Evolutionary conservation across 2,329 filamentous ascomycete species (phyloP).

Genomic region (Exophiala sideris): DNA sequence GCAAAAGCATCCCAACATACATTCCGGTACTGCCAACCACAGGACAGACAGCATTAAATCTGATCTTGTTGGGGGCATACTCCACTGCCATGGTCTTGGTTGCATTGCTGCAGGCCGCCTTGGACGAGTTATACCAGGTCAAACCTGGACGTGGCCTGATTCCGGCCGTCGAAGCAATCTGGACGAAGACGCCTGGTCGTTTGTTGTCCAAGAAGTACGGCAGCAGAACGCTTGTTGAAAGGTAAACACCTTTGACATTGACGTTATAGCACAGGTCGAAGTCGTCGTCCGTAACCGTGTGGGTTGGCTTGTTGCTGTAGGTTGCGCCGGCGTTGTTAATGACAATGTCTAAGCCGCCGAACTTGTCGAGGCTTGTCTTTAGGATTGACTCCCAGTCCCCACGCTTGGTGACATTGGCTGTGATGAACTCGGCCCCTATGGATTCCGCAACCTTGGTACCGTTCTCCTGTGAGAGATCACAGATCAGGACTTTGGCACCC

Average conservation of each 20-base stretch:
- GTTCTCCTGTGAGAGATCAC: slow-evolving; percentile 21
- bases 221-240: slow-evolving; percentile 23
- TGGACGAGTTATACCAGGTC: slow-evolving; percentile 54
- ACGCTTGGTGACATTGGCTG: slow-evolving; percentile 24
- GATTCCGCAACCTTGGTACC: slow-evolving; percentile 20
- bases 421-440: slow-evolving; percentile 19
- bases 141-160: slow-evolving; percentile 24
- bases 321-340: slow-evolving; percentile 53
- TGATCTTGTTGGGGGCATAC: slow-evolving; percentile 68
- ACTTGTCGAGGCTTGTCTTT: slow-evolving; percentile 38
- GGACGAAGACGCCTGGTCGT: slow-evolving; percentile 21
- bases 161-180: slow-evolving; percentile 24
- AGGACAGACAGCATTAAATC: slow-evolving; percentile 69
- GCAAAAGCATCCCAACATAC: slow-evolving; percentile 31
- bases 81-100: slow-evolving; percentile 69
- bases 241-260: slow-evolving; percentile 34
- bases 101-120: slow-evolving; percentile 62
- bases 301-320: slow-evolving; percentile 41
- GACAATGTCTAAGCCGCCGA: slow-evolving; percentile 49
- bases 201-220: slow-evolving; percentile 24
- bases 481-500: slow-evolving; percentile 39
- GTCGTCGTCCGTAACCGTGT: slow-evolving; percentile 44
- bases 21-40: slow-evolving; percentile 63
- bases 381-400: slow-evolving; percentile 35
- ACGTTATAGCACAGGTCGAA: slow-evolving; percentile 49